These are phyloP conservation scores for Elsinoe ampelina DNA, from an alignment of 2,329 filamentous ascomycete genomes.

Conservation along the genomic window DNA sequence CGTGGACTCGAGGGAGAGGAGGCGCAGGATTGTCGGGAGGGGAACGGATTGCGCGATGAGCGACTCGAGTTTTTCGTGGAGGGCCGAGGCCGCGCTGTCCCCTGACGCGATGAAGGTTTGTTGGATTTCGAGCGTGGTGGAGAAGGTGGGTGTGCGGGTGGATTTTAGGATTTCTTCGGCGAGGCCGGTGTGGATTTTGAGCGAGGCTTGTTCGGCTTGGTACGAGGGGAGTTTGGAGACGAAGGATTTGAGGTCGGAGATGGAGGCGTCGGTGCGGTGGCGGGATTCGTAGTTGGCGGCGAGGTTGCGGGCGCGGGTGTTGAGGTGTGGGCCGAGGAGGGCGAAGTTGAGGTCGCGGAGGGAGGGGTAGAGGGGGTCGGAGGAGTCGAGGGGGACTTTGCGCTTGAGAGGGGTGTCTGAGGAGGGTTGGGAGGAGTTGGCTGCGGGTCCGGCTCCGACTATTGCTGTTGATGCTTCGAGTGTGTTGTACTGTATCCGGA, in stretches of 20 bases:
- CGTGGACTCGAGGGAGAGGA: slow-evolving; percentile 86
- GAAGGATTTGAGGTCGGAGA: slow-evolving; percentile 85
- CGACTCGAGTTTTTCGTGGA: slow-evolving; percentile 87
- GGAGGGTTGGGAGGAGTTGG: slow-evolving; percentile 17
- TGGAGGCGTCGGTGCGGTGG: slow-evolving; percentile 69
- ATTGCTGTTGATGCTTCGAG: slow-evolving; percentile 87
- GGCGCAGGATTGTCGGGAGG: slow-evolving; percentile 67
- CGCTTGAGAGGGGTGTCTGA: slow-evolving; percentile 49
- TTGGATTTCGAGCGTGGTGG: slow-evolving; percentile 80
- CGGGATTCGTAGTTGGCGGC: slow-evolving; percentile 82
- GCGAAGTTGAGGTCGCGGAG: slow-evolving; percentile 91
- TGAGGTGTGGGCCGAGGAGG: slow-evolving; percentile 78
- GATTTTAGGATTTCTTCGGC: slow-evolving; percentile 94
- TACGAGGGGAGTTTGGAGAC: slow-evolving; percentile 88
- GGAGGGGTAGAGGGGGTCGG: slow-evolving; percentile 79
- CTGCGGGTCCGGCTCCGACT: slow-evolving; percentile 55
- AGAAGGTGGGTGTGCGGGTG: slow-evolving; percentile 82
- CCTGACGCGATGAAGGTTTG: slow-evolving; percentile 88
- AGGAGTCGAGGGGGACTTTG: slow-evolving; percentile 80
- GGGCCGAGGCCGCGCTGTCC: slow-evolving; percentile 61
- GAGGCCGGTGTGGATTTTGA: slow-evolving; percentile 85
- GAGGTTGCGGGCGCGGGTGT: slow-evolving; percentile 80
- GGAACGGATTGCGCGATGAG: slow-evolving; percentile 83
- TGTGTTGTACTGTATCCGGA: slow-evolving; percentile 85
- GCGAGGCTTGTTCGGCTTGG: slow-evolving; percentile 83